A percentile compares a stretch with the other conserved stretches of the same genome.
phyloP scores from a whole-genome alignment of 257 asterid species.

The Cinchona pubescens region DNA sequence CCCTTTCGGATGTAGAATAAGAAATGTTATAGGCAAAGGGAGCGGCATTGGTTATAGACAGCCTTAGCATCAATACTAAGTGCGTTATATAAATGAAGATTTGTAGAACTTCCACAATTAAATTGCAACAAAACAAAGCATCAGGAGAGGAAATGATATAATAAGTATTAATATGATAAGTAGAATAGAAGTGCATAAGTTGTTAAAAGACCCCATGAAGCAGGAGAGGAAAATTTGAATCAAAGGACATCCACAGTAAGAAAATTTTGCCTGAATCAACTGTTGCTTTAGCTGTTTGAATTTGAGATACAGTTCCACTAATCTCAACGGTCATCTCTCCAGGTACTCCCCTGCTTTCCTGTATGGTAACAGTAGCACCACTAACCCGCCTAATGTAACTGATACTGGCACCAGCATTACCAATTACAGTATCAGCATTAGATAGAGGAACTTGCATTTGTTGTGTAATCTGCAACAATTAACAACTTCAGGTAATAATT shows the following conservation, averaged over 20 bases:
- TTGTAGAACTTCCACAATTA: neutral
- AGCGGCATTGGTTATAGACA: neutral
- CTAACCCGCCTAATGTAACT: conserved; percentile 91
- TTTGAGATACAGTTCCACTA: conserved; percentile 88
- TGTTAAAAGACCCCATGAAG: neutral
- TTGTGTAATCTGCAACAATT: conserved; percentile 55
- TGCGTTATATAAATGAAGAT: neutral
- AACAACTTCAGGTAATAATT: conserved; percentile 15
- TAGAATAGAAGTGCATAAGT: neutral
- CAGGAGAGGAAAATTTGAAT: neutral
- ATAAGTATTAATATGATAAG: no score
- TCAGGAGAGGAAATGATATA: neutral
- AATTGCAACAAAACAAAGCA: neutral
- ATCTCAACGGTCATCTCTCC: conserved; percentile 98
- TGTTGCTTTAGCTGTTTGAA: conserved; percentile 94
- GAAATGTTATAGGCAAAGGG: neutral
- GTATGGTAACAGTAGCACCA: conserved; percentile 92
- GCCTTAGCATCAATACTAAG: neutral
- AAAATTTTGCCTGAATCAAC: conserved; percentile 71
- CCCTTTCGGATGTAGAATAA: neutral
- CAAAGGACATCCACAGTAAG: neutral
- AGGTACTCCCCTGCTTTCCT: conserved; percentile 91
- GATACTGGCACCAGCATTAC: conserved; percentile 83
- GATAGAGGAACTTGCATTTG: conserved; percentile 88
- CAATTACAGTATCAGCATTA: conserved; percentile 96